Base-by-base conservation (phyloP, 306 rosid genomes). In the Ziziphus jujuba region DNA sequence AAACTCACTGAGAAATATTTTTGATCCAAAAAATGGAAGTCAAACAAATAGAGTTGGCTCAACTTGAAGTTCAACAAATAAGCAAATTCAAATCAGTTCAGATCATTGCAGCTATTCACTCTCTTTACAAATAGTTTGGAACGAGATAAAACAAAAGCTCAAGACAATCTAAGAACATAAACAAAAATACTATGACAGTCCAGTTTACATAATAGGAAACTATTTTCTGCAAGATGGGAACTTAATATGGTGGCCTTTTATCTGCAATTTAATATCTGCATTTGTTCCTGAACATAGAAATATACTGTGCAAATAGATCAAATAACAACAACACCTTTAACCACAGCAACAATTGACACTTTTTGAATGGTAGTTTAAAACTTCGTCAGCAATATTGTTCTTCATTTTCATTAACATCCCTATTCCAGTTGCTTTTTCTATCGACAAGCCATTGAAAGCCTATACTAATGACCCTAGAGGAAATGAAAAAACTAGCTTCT, bases 271-370 rank as follows among this genome's bases (percentile, higher is more conserved):
- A 12, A 23, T 28, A 60, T 35, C 10, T 45, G n/a, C 9, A 17
- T 24, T 34, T 17, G 64, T 25, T 31, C 56, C 34, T 33, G 5
- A 25, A 57, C 44, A 11, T 17, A 36, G 54, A 56, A 54, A 36
- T 22, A 68, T 12, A 23, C 11, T 10, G 56, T 38, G 11, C 23
- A 33, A 35, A 58, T 44, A 38, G 61, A 50, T 44, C 2, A 35
- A 28, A 10, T 5, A 31, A 50, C 49, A 50, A 65, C 31, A 25
- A 65, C 61, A 58, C 61, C 47, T 21, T 65, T 55, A 50, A 59
- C 45, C 3, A 14, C 9, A 52, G 52, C 77, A 65, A 33, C 31
- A 49, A 35, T 34, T 19, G 23, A 50, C 45, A 40, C 45, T 40
- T 40, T 40, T 40, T 40, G 33, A 40, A 40, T 40, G 45, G 45